Conservation (phyloP, 208 protist species). For the Trypanosomatidae sp. region DNA sequence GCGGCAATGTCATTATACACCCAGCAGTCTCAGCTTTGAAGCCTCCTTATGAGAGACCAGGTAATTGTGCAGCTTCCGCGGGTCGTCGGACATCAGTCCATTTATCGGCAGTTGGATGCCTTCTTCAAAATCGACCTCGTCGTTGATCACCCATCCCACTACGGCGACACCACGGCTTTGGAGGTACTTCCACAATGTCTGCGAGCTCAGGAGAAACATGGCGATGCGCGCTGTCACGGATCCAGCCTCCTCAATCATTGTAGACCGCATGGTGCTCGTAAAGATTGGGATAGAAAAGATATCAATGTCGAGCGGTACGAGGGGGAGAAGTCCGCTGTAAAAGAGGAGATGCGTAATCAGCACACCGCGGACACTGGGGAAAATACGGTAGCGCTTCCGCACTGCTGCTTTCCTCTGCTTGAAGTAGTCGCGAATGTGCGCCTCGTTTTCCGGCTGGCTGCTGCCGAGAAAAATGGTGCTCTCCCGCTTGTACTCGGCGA, state of each 20-base stretch:
- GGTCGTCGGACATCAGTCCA: constrained; percentile 77
- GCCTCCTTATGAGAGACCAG: no score
- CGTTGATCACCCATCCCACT: constrained; percentile 78
- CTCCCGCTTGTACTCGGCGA: constrained; percentile 52
- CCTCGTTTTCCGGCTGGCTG: constrained; percentile 48
- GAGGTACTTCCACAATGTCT: constrained; percentile 69
- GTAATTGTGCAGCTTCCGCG: no score
- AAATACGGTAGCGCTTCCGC: constrained; percentile 55
- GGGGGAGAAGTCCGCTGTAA: constrained; percentile 68
- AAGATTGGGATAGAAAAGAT: constrained; percentile 79
- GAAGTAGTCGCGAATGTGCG: constrained; percentile 58
- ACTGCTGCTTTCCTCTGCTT: constrained; percentile 29
- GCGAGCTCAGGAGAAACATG: constrained; percentile 50
- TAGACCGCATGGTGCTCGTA: constrained; percentile 39
- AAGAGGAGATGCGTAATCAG: constrained; percentile 52
- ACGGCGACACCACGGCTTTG: constrained; percentile 70
- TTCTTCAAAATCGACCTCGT: constrained; percentile 59
- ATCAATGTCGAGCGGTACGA: constrained; percentile 55
- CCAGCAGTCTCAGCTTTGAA: no score
- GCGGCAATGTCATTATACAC: no score
- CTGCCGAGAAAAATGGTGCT: constrained; percentile 67
- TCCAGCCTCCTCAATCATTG: constrained; percentile 21
- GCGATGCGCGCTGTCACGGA: constrained; percentile 17
- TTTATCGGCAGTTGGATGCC: constrained; percentile 54
- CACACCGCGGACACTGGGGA: constrained; percentile 47